These are phyloP conservation scores for Vachellia collinsii DNA, from an alignment of 306 rosid genomes.

Conservation along the genomic window DNA sequence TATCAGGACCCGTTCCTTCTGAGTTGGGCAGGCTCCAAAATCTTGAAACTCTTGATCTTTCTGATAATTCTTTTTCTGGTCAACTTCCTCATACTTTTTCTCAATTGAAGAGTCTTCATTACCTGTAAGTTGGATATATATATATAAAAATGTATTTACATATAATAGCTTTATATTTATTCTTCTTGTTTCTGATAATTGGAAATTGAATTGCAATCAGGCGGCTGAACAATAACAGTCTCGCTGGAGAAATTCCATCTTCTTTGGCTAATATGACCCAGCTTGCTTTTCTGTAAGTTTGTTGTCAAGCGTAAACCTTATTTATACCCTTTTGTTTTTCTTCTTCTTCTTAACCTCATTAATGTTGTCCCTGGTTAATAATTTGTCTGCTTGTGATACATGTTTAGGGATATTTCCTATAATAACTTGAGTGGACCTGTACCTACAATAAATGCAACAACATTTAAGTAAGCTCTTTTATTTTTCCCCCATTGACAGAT, in stretches of 20 bases:
- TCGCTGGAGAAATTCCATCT: slow-evolving; percentile 77
- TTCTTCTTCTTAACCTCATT: slow-evolving; percentile 1
- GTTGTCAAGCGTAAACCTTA: slow-evolving; percentile 4
- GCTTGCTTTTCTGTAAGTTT: slow-evolving; percentile 75
- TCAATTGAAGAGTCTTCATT: slow-evolving; percentile 68
- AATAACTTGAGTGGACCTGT: slow-evolving; percentile 88
- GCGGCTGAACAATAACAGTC: slow-evolving; percentile 81
- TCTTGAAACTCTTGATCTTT: slow-evolving; percentile 87
- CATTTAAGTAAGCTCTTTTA: slow-evolving; percentile 75
- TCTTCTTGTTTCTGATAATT: slow-evolving; percentile 30
- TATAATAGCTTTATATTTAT: background rate
- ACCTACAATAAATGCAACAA: slow-evolving; percentile 68
- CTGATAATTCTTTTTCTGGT: slow-evolving; percentile 71
- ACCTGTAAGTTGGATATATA: slow-evolving; percentile 59
- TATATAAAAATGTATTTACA: too few species aligned
- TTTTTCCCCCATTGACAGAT: background rate
- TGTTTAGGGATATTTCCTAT: slow-evolving; percentile 76
- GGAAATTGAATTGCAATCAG: slow-evolving; percentile 56
- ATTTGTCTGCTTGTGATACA: slow-evolving; percentile 30
- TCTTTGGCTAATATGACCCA: slow-evolving; percentile 78
- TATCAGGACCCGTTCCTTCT: slow-evolving; percentile 76
- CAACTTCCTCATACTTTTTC: slow-evolving; percentile 75
- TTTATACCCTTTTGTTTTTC: background rate
- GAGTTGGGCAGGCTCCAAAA: slow-evolving; percentile 82
- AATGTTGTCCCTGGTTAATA: slow-evolving; percentile 19